Evolutionary conservation across 1,284 basidiomycete genomes (phyloP).

Genomic region (Hymenochaete sp.): DNA sequence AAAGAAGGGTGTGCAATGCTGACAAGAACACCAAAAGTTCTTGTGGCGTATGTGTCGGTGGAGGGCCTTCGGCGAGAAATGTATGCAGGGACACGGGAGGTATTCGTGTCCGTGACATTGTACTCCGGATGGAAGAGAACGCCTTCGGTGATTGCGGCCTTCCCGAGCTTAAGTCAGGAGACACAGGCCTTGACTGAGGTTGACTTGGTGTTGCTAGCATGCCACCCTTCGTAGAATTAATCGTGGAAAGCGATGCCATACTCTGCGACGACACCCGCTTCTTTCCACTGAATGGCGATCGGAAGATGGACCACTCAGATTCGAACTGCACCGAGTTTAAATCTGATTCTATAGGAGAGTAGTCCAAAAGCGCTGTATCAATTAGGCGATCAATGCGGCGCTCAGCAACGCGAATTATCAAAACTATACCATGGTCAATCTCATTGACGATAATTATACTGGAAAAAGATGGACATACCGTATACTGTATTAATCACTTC

Average conservation of each 20-base stretch:
- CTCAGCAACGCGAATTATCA: constrained; percentile 91
- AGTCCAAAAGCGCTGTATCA: constrained; percentile 79
- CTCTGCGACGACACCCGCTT: constrained; percentile 45
- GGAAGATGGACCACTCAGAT: constrained; percentile 90
- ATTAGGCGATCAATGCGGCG: constrained; percentile 81
- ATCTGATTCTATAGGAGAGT: constrained; percentile 68
- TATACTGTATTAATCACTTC: constrained; percentile 93
- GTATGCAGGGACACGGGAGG: constrained; percentile 39
- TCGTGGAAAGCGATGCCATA: constrained; percentile 26
- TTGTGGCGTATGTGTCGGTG: constrained; percentile 43
- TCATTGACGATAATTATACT: not conserved
- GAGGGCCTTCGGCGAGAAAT: constrained; percentile 41
- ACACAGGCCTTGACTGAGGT: constrained; percentile 32
- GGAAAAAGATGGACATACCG: constrained; percentile 40
- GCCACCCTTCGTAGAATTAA: constrained; percentile 25
- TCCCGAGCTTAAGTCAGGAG: constrained; percentile 34
- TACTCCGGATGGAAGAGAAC: constrained; percentile 58
- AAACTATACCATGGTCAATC: constrained; percentile 47
- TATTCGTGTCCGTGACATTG: constrained; percentile 42
- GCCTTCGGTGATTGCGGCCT: constrained; percentile 35
- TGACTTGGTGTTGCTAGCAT: constrained; percentile 11
- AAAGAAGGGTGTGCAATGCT: constrained; percentile 79
- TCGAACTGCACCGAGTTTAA: constrained; percentile 87
- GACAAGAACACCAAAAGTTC: constrained; percentile 79
- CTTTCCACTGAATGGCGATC: constrained; percentile 57